Evolutionary conservation across 2,329 filamentous ascomycete species (phyloP).

Genomic region (Stagonosporopsis rhizophila): DNA sequence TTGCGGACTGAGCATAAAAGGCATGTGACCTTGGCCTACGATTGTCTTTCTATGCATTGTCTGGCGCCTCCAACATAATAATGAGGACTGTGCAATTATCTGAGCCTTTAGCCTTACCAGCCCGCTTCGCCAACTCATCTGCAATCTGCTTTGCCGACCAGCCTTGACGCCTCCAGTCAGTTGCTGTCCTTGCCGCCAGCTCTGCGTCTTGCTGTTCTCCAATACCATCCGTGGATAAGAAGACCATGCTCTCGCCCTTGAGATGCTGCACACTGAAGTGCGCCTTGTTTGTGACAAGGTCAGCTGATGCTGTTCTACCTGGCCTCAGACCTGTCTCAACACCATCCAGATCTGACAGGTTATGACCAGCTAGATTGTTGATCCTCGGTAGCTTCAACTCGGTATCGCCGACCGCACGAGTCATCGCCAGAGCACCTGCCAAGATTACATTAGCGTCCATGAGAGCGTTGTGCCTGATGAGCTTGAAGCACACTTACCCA

Average conservation of each 20-base stretch:
- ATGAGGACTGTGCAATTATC: constrained; percentile 36
- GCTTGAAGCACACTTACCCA: constrained; percentile 11
- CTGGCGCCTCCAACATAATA: constrained; percentile 15
- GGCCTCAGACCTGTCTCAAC: constrained; percentile 35
- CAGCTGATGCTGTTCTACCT: constrained; percentile 27
- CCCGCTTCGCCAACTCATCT: constrained; percentile 22
- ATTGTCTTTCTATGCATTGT: not conserved
- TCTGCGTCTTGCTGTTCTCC: constrained; percentile 28
- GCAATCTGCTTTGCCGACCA: constrained; percentile 27
- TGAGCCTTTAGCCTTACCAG: constrained; percentile 23
- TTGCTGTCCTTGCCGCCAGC: constrained; percentile 25
- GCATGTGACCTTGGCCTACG: not conserved
- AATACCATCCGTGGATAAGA: constrained; percentile 34
- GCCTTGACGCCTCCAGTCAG: constrained; percentile 24
- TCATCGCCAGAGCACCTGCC: constrained; percentile 34
- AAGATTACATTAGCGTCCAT: not conserved
- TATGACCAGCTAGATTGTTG: constrained; percentile 34
- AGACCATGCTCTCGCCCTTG: constrained; percentile 26
- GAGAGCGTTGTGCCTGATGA: too few relatives aligned
- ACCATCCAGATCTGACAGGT: constrained; percentile 32
- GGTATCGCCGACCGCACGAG: constrained; percentile 32
- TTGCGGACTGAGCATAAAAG: not conserved
- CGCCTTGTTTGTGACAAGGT: constrained; percentile 35
- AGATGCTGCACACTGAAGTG: constrained; percentile 28
- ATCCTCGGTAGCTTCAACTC: constrained; percentile 35